Evolutionary conservation across 2,329 filamentous ascomycete species (phyloP), one percentile per base, ranked within the genome.

Genomic region (Aspergillus brasiliensis): DNA sequence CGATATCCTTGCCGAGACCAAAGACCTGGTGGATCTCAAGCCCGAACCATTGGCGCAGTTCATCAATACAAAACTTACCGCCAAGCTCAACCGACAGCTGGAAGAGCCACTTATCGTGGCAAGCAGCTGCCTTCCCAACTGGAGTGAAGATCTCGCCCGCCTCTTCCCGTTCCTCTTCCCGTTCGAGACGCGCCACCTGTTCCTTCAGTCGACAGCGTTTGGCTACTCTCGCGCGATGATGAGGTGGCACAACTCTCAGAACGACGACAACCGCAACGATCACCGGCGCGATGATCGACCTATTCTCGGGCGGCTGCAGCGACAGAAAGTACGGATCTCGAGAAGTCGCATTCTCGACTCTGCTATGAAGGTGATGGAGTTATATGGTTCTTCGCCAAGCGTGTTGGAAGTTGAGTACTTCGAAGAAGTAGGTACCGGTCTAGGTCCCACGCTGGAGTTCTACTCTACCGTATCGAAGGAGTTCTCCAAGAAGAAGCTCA

Each of bases 361-460:
- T 13, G 95, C 95, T 0, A 83, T 98, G 75, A 99, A 99, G 77
- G 95, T 99, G 28, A 98, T 99, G 94, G 94, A 99, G 69, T 85
- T 98, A 2, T 99, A 99, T 70, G 95, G 95, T 0, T 91, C 91
- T n/a, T 96, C 94, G 1, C 91, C 96, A 60, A 98, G 94, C 73
- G 91, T 98, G 27, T 80, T 99, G 0, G 95, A 99, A 72, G 94
- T 99, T 2, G 96, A 99, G 71, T 99, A 99, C 72, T 99, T 99
- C 67, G 95, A 98, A 70, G 95, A 99, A 78, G 95, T 99, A 21
- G 95, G 95, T 58, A 99, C 96, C 23, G 95, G 95, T 49, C 83
- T 99, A 48, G 95, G 95, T 0, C 95, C 95, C 3, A 99, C 95
- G 0, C 84, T 99, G 13, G 95, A 99, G 73, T 99, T 99, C 75